phyloP scores from a whole-genome alignment of 768 basidiomycete genomes.

The Tylopilus subfusipes region DNA sequence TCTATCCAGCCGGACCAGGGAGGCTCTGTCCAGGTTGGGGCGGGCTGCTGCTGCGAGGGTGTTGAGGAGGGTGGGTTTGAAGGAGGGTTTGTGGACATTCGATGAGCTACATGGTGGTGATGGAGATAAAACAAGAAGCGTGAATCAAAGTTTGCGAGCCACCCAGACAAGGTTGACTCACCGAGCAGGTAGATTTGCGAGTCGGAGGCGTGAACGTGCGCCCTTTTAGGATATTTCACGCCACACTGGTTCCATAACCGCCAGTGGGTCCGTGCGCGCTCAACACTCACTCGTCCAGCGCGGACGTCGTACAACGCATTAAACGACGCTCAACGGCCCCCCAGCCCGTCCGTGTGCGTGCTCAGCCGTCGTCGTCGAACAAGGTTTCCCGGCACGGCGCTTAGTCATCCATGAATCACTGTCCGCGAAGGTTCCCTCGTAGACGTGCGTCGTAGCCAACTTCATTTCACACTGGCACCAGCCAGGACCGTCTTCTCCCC shows the following conservation, averaged over 20 bases:
- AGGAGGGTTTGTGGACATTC: constrained; percentile 31
- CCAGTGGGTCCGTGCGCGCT: constrained; percentile 29
- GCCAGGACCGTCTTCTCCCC: too few species aligned
- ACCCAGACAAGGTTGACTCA: constrained; percentile 65
- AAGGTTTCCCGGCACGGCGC: constrained; percentile 28
- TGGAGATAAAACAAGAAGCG: constrained; percentile 14
- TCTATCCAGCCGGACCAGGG: constrained; percentile 96
- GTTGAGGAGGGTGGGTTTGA: constrained; percentile 13
- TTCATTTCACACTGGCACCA: too few species aligned
- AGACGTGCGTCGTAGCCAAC: background rate
- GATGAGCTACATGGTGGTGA: constrained; percentile 10
- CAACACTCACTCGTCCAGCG: background rate
- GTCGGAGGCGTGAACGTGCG: constrained; percentile 46
- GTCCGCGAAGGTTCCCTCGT: constrained; percentile 23
- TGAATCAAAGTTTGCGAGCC: constrained; percentile 41
- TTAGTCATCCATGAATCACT: constrained; percentile 28
- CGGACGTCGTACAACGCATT: background rate
- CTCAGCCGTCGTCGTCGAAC: background rate
- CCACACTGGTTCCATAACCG: constrained; percentile 31
- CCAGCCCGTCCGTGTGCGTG: background rate
- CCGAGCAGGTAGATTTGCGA: constrained; percentile 61
- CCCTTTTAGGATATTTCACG: constrained; percentile 33
- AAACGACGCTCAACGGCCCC: background rate
- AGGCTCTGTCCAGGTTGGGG: constrained; percentile 73
- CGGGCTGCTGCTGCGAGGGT: constrained; percentile 27